phyloP scores from a whole-genome alignment of 1,139 yeast species.

The Blastobotrys persicus region DNA sequence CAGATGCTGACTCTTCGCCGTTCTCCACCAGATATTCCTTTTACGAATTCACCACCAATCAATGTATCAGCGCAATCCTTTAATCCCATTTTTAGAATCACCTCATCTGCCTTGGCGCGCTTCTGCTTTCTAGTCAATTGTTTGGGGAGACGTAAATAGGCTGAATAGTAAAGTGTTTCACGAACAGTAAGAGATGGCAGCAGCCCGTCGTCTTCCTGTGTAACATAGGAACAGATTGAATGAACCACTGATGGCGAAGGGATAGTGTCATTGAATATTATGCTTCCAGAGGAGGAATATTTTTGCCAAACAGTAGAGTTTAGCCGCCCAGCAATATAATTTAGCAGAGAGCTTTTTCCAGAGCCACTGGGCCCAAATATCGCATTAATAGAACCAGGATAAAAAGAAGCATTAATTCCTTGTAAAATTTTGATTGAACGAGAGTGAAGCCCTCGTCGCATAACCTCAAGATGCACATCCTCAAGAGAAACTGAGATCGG shows the following conservation, averaged over 20 bases:
- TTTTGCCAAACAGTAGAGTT: conserved; percentile 45
- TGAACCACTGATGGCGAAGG: conserved; percentile 48
- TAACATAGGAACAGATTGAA: conserved; percentile 65
- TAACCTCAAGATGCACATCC: conserved; percentile 25
- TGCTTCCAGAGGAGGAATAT: conserved; percentile 42
- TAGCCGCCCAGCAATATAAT: conserved; percentile 62
- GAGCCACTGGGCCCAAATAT: conserved; percentile 91
- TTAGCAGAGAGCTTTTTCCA: conserved; percentile 75
- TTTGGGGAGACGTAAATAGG: conserved; percentile 55
- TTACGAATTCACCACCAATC: conserved; percentile 67
- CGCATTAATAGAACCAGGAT: conserved; percentile 67
- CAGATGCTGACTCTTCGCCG: conserved; percentile 81
- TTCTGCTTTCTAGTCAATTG: conserved; percentile 31
- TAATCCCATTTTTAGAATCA: conserved; percentile 67
- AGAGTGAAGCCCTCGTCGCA: conserved; percentile 10
- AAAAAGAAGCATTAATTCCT: conserved; percentile 55
- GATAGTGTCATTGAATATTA: conserved; percentile 44
- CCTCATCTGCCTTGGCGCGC: conserved; percentile 47
- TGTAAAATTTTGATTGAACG: conserved; percentile 41
- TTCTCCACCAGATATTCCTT: conserved; percentile 87
- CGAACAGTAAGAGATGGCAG: conserved; percentile 69
- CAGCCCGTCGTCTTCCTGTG: conserved; percentile 75
- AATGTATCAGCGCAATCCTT: conserved; percentile 74
- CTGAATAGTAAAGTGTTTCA: conserved; percentile 73
- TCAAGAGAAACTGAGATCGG: conserved; percentile 24